A percentile compares a stretch with the other conserved stretches of the same genome.
Conservation (phyloP, 257 asterid species). For the Salvia hispanica region DNA sequence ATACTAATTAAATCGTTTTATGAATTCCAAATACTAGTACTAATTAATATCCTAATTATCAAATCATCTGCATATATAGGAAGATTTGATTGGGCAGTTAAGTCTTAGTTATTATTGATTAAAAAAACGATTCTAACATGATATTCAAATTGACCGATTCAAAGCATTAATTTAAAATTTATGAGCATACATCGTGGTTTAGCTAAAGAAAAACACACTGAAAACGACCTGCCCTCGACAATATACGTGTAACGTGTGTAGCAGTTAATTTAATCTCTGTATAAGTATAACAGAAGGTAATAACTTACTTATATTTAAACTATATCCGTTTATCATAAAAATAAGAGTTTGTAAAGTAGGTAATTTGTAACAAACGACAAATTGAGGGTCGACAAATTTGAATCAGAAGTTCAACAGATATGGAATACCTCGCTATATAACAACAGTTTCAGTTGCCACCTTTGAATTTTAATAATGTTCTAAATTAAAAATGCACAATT, state of each 20-base stretch:
- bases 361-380: neutral
- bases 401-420: neutral
- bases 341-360: neutral
- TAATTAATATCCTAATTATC: too few species aligned
- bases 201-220: neutral
- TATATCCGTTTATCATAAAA: neutral
- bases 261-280: too few species aligned
- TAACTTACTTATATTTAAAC: neutral
- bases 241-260: too few species aligned
- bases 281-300: neutral
- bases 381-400: constrained; percentile 1
- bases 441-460: neutral
- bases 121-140: neutral
- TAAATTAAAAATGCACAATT: neutral
- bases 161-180: neutral
- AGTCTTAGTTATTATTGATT: neutral
- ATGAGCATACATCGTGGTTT: neutral
- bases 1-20: too few species aligned
- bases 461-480: neutral
- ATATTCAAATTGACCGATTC: constrained; percentile 12
- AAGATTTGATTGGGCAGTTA: neutral
- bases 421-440: neutral
- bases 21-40: too few species aligned
- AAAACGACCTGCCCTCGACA: neutral
- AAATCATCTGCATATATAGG: neutral